phyloP scores from a whole-genome alignment of 1,284 basidiomycete genomes.

The Trametes sp. region DNA sequence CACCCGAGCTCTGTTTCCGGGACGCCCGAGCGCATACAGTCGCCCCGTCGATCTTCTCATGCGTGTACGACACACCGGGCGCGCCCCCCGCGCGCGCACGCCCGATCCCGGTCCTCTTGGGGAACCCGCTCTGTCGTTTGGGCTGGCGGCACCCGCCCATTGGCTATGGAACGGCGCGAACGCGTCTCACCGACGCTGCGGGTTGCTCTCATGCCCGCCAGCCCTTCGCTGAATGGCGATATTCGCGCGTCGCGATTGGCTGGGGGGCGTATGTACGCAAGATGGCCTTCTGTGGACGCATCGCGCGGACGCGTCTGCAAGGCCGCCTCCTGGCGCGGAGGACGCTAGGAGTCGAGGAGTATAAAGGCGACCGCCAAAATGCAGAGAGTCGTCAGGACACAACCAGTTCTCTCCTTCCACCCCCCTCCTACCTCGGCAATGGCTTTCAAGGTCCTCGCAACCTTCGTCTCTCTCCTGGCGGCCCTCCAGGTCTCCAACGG shows the following conservation, averaged over 20 bases:
- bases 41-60: slow-evolving; percentile 13
- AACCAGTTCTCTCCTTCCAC: slow-evolving; percentile 9
- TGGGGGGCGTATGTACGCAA: slow-evolving; percentile 1
- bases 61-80: neutral
- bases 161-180: neutral
- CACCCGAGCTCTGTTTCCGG: slow-evolving; percentile 9
- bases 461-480: slow-evolving; percentile 21
- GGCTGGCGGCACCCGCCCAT: slow-evolving; percentile 13
- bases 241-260: slow-evolving; percentile 14
- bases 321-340: slow-evolving; percentile 39
- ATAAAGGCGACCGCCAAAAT: slow-evolving; percentile 9
- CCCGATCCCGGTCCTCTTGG: slow-evolving; percentile 10
- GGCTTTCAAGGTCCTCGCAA: slow-evolving; percentile 22
- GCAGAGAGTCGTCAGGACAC: slow-evolving; percentile 15
- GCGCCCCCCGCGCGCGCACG: neutral
- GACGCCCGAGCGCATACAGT: slow-evolving; percentile 11
- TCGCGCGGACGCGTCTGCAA: slow-evolving; percentile 20
- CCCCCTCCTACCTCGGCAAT: slow-evolving; percentile 9
- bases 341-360: slow-evolving; percentile 9
- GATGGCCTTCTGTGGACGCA: neutral
- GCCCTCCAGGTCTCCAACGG: slow-evolving; percentile 22
- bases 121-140: slow-evolving; percentile 9
- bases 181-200: slow-evolving; percentile 12
- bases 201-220: slow-evolving; percentile 16
- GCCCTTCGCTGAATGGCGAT: slow-evolving; percentile 4